Evolutionary conservation across 2,329 filamentous ascomycete genomes (phyloP).

Genomic region (Exophiala spinifera): DNA sequence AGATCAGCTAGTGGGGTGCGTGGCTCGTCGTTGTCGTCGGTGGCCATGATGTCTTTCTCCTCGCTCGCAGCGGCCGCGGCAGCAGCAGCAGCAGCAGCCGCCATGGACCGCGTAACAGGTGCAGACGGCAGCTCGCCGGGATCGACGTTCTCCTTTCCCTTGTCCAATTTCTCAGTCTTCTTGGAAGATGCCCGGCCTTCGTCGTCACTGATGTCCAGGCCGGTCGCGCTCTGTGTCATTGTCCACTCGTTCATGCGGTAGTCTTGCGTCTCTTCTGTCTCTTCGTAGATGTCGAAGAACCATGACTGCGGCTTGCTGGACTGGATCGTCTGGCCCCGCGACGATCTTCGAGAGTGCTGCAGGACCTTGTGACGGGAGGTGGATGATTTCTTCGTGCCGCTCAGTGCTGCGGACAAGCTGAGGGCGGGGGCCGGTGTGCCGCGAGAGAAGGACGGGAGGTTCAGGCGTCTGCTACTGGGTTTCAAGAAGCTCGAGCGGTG

Average conservation of each 20-base stretch:
- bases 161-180: constrained; percentile 47
- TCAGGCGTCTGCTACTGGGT: constrained; percentile 69
- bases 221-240: constrained; percentile 81
- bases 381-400: constrained; percentile 50
- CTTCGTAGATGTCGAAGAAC: constrained; percentile 94
- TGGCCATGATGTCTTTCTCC: constrained; percentile 44
- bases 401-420: constrained; percentile 79
- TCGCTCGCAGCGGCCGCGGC: constrained; percentile 26
- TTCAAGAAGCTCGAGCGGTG: constrained; percentile 66
- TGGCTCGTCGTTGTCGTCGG: constrained; percentile 63
- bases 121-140: constrained; percentile 53
- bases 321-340: constrained; percentile 46
- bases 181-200: constrained; percentile 52
- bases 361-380: constrained; percentile 29
- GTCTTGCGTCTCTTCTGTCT: constrained; percentile 84
- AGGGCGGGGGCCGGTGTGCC: constrained; percentile 61
- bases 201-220: constrained; percentile 82
- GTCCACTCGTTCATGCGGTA: constrained; percentile 62
- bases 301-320: constrained; percentile 60
- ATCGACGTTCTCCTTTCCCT: constrained; percentile 91
- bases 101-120: constrained; percentile 58
- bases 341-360: constrained; percentile 33
- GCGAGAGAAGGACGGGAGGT: constrained; percentile 59
- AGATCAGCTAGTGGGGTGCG: constrained; percentile 66
- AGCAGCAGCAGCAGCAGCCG: constrained; percentile 26